A percentile compares a stretch with the other conserved stretches of the same genome.
These are phyloP conservation scores for Sarcodon aspratus DNA, from an alignment of 768 basidiomycete genomes.

Conservation along the genomic window DNA sequence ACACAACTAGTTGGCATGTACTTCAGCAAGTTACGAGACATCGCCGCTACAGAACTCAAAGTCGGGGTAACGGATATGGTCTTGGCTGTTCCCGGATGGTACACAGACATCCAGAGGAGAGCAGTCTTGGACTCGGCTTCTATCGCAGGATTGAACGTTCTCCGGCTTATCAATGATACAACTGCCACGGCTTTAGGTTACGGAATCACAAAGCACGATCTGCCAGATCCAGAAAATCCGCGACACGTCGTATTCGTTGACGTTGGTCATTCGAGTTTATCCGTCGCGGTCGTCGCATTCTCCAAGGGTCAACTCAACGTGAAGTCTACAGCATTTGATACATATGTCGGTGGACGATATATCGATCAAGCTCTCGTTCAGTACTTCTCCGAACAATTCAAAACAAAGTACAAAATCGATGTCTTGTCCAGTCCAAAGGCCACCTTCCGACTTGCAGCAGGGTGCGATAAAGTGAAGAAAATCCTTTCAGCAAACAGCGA, in stretches of 20 bases:
- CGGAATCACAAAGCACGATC: constrained; percentile 97
- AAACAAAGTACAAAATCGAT: constrained; percentile 96
- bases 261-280: constrained; percentile 86
- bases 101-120: constrained; percentile 86
- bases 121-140: constrained; percentile 82
- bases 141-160: constrained; percentile 82
- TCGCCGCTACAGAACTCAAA: constrained; percentile 76
- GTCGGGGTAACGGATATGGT: constrained; percentile 82
- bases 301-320: constrained; percentile 87
- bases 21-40: constrained; percentile 85
- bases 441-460: constrained; percentile 76
- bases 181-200: constrained; percentile 95
- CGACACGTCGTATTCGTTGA: constrained; percentile 91
- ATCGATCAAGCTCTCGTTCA: constrained; percentile 86
- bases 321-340: constrained; percentile 84
- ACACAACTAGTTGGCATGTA: constrained; percentile 92
- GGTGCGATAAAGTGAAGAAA: constrained; percentile 95
- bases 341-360: constrained; percentile 91
- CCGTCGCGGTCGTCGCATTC: constrained; percentile 83
- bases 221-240: constrained; percentile 75
- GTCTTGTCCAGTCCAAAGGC: constrained; percentile 88
- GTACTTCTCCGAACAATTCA: constrained; percentile 89
- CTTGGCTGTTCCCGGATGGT: constrained; percentile 95
- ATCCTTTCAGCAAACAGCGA: constrained; percentile 89
- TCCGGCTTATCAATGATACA: constrained; percentile 94